phyloP scores from a whole-genome alignment of 352 stramenopile species.

The Pythium brassicae region DNA sequence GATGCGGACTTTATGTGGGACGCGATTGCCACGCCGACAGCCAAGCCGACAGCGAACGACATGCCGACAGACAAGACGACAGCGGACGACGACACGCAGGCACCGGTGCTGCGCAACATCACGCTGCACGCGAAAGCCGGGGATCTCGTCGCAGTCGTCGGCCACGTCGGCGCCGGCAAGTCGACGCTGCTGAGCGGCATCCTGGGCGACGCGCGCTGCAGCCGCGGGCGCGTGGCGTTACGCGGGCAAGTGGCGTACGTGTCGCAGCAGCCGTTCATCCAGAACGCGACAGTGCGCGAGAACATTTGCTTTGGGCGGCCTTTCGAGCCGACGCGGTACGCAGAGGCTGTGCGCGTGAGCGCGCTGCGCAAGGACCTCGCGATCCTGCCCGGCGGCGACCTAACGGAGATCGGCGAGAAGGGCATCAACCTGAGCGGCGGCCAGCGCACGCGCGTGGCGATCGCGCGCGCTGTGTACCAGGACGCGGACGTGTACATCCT shows the following conservation, averaged over 20 bases:
- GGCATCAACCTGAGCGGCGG: conserved; percentile 97
- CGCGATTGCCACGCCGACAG: conserved; percentile 24
- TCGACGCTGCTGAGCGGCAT: conserved; percentile 52
- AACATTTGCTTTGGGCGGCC: conserved; percentile 45
- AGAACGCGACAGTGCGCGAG: conserved; percentile 42
- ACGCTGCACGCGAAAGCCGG: conserved; percentile 60
- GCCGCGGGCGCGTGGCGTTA: conserved; percentile 17
- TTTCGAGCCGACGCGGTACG: conserved; percentile 33
- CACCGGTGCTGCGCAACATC: conserved; percentile 42
- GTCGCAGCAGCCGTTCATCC: conserved; percentile 55
- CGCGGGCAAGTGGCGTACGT: conserved; percentile 49
- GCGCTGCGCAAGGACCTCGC: conserved; percentile 83
- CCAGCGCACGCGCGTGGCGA: conserved; percentile 90
- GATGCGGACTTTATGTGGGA: conserved; percentile 67
- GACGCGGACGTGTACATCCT: conserved; percentile 94
- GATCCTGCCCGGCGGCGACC: conserved; percentile 90
- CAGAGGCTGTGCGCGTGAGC: conserved; percentile 54
- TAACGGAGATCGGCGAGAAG: conserved; percentile 97
- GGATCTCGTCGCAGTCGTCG: conserved; percentile 77
- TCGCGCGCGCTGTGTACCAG: conserved; percentile 94
- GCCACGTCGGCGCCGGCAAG: conserved; percentile 79
- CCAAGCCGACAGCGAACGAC: no score
- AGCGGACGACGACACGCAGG: conserved; percentile 3
- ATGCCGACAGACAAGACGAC: conserved; percentile 24
- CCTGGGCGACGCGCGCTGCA: conserved; percentile 33